These are phyloP conservation scores for Amborella trichopoda DNA, from an alignment of 164 flowering plant genomes.

Conservation along the genomic window DNA sequence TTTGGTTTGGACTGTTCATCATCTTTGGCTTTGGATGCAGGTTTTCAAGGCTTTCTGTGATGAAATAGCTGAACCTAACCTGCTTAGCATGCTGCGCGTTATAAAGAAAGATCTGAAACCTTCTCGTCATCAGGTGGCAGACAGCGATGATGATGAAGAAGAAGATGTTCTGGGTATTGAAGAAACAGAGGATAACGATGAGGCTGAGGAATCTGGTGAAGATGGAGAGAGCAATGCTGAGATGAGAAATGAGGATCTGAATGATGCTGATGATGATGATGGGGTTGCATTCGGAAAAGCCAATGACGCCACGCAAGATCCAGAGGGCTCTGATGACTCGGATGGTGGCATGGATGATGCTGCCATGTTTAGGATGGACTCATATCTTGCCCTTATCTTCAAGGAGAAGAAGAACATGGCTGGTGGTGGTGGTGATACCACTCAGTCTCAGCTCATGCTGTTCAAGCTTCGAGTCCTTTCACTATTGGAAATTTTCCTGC, in stretches of 20 bases:
- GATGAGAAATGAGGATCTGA: conserved; percentile 17
- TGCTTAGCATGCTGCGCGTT: conserved; percentile 62
- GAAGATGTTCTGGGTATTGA: conserved; percentile 63
- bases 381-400: conserved; percentile 61
- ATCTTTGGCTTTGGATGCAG: too few relatives aligned
- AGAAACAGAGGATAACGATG: conserved; percentile 67
- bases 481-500: conserved; percentile 71
- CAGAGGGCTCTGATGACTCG: conserved; percentile 64
- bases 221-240: conserved; percentile 50
- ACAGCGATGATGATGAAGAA: conserved; percentile 24
- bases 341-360: conserved; percentile 96
- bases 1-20: too few relatives aligned
- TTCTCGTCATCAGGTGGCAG: conserved; percentile 44
- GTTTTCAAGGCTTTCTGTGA: conserved; percentile 67
- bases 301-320: not conserved
- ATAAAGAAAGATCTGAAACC: conserved; percentile 79
- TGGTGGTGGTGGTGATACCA: conserved; percentile 54
- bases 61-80: conserved; percentile 61
- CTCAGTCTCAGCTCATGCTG: conserved; percentile 78
- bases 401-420: conserved; percentile 69
- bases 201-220: conserved; percentile 45
- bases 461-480: conserved; percentile 98
- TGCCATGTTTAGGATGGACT: conserved; percentile 91
- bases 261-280: conserved; percentile 1
- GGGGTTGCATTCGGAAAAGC: not conserved